Evolutionary conservation across 331 rosid species (phyloP).

Genomic region (Pyrus hybrid): DNA sequence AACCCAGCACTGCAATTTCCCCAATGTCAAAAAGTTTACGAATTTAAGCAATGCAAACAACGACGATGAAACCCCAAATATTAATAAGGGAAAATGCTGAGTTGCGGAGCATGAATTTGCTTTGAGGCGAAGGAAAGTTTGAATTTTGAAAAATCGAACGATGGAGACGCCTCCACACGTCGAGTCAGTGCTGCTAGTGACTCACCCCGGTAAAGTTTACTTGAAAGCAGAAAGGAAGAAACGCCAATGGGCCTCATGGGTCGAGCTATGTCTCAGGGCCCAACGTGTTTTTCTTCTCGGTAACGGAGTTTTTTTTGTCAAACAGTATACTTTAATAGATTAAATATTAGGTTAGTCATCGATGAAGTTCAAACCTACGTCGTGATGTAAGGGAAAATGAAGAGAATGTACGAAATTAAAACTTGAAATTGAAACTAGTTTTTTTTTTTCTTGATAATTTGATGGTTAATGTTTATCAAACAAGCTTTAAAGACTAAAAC

Average conservation of each 20-base stretch:
- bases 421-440: not conserved
- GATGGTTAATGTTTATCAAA: not conserved
- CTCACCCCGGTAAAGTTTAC: not conserved
- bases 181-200: not conserved
- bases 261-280: not conserved
- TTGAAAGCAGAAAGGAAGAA: not conserved
- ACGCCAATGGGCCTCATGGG: not conserved
- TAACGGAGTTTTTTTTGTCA: not conserved
- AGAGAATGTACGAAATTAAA: too few relatives aligned
- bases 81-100: not conserved
- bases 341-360: too few relatives aligned
- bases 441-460: too few relatives aligned
- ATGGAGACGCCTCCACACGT: not conserved
- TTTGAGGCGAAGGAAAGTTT: not conserved
- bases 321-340: too few relatives aligned
- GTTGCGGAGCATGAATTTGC: too few relatives aligned
- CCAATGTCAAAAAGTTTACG: not conserved
- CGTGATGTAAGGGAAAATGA: too few relatives aligned
- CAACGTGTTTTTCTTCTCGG: not conserved
- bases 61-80: not conserved
- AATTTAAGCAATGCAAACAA: too few relatives aligned
- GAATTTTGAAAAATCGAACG: not conserved
- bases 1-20: not conserved
- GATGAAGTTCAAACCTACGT: fast-evolving
- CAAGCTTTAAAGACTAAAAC: too few relatives aligned